Evolutionary conservation across 2,329 filamentous ascomycete genomes (phyloP).

Genomic region (Colletotrichum eleusines): DNA sequence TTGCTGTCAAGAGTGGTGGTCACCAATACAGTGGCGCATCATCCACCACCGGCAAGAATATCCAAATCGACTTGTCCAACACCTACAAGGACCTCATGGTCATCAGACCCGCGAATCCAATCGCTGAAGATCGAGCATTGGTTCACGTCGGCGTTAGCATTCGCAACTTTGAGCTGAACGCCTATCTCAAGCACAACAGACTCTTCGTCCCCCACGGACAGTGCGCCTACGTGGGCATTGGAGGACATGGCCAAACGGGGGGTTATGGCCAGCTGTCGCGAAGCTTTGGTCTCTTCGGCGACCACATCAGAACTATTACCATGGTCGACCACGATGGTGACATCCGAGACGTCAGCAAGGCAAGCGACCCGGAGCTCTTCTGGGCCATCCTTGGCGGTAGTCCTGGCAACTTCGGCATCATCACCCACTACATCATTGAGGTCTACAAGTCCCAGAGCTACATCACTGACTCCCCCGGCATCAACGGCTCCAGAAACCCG

Average conservation of each 20-base stretch:
- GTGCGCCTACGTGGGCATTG: constrained; percentile 58
- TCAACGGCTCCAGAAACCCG: constrained; percentile 47
- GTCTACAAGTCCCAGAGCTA: constrained; percentile 48
- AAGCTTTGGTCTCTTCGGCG: constrained; percentile 65
- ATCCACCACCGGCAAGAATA: constrained; percentile 57
- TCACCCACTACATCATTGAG: constrained; percentile 65
- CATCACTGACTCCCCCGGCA: constrained; percentile 43
- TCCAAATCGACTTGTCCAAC: constrained; percentile 59
- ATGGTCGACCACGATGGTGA: constrained; percentile 61
- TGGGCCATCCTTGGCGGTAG: constrained; percentile 70
- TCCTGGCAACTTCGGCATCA: constrained; percentile 68
- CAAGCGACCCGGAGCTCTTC: constrained; percentile 65
- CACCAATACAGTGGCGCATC: constrained; percentile 64
- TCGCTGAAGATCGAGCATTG: constrained; percentile 22
- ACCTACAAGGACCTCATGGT: constrained; percentile 52
- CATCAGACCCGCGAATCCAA: constrained; percentile 47
- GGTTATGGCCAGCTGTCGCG: constrained; percentile 61
- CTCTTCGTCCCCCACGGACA: constrained; percentile 61
- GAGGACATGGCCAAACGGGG: constrained; percentile 61
- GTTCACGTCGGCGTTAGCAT: not conserved
- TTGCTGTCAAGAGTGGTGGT: constrained; percentile 61
- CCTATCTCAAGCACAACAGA: constrained; percentile 54
- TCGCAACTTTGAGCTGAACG: constrained; percentile 52
- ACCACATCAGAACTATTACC: constrained; percentile 63
- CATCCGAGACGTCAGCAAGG: constrained; percentile 58